These are phyloP conservation scores for Penicillium flavigenum DNA, from an alignment of 495 filamentous ascomycete species.

Conservation along the genomic window DNA sequence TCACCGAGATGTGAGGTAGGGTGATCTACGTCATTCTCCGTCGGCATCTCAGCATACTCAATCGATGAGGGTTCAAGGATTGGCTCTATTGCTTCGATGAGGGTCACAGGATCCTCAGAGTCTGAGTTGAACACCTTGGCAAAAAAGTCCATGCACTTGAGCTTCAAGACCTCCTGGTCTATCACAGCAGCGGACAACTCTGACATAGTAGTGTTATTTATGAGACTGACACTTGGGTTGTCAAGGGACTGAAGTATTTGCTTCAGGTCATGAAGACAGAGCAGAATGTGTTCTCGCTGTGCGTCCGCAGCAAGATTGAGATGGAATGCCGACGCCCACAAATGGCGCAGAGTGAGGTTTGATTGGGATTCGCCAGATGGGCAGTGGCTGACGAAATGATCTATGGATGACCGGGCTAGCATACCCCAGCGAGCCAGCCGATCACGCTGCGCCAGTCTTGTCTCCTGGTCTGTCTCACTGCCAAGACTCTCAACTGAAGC, in stretches of 20 bases:
- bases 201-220: constrained; percentile 85
- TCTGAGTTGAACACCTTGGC: constrained; percentile 71
- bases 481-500: constrained; percentile 71
- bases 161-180: constrained; percentile 83
- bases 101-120: constrained; percentile 66
- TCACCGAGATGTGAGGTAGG: constrained; percentile 54
- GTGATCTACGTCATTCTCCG: constrained; percentile 17
- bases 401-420: constrained; percentile 63
- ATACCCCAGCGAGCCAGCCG: constrained; percentile 73
- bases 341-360: constrained; percentile 56
- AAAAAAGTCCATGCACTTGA: constrained; percentile 97
- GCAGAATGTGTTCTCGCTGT: constrained; percentile 72
- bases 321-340: constrained; percentile 82
- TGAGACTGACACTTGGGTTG: constrained; percentile 59
- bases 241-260: constrained; percentile 41
- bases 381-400: constrained; percentile 43
- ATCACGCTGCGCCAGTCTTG: constrained; percentile 61
- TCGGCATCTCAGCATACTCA: constrained; percentile 27
- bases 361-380: constrained; percentile 26
- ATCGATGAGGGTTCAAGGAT: constrained; percentile 75
- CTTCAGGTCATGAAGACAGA: constrained; percentile 75
- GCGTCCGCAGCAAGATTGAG: constrained; percentile 66
- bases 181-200: constrained; percentile 79
- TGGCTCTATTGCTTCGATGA: constrained; percentile 91
- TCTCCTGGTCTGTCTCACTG: constrained; percentile 62